These are phyloP conservation scores for Teratosphaeria destructans DNA, from an alignment of 2,329 filamentous ascomycete species.

Conservation along the genomic window DNA sequence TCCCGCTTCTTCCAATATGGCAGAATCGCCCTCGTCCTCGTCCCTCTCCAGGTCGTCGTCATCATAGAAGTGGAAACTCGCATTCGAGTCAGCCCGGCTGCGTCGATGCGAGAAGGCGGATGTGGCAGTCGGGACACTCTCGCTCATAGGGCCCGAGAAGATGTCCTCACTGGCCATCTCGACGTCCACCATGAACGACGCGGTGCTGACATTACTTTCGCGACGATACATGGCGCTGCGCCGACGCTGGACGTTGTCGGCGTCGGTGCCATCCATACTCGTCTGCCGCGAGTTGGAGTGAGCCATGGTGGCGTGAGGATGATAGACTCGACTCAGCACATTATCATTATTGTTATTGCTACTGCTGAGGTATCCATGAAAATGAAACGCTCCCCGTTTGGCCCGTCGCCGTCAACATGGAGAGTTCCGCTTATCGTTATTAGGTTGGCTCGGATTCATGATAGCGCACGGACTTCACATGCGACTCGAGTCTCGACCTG, in stretches of 20 bases:
- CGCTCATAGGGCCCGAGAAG: slow-evolving; percentile 84
- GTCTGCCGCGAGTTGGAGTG: not conserved
- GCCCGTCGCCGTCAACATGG: not conserved
- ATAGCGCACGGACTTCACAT: not conserved
- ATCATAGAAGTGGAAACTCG: slow-evolving; percentile 82
- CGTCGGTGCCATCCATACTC: slow-evolving; percentile 9
- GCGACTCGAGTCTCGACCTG: too few species aligned
- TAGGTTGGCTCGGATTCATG: not conserved
- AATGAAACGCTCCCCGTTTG: not conserved
- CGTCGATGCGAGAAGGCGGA: slow-evolving; percentile 86
- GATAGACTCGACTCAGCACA: not conserved
- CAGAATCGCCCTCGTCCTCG: slow-evolving; percentile 37
- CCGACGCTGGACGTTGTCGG: slow-evolving; percentile 12
- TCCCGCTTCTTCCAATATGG: slow-evolving; percentile 36
- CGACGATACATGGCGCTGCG: slow-evolving; percentile 45
- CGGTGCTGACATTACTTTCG: slow-evolving; percentile 54
- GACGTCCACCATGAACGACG: slow-evolving; percentile 73
- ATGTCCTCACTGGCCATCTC: slow-evolving; percentile 97
- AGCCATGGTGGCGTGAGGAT: not conserved
- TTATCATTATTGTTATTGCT: not conserved
- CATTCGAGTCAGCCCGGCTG: slow-evolving; percentile 66
- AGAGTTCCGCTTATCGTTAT: not conserved
- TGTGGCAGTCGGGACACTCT: slow-evolving; percentile 88
- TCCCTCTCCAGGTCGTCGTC: slow-evolving; percentile 43
- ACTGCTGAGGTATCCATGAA: not conserved